Percentiles rank a stretch among this genome's conserved stretches.
These are phyloP conservation scores for Scheffersomyces coipomensis DNA, from an alignment of 805 yeast genomes.

Conservation along the genomic window DNA sequence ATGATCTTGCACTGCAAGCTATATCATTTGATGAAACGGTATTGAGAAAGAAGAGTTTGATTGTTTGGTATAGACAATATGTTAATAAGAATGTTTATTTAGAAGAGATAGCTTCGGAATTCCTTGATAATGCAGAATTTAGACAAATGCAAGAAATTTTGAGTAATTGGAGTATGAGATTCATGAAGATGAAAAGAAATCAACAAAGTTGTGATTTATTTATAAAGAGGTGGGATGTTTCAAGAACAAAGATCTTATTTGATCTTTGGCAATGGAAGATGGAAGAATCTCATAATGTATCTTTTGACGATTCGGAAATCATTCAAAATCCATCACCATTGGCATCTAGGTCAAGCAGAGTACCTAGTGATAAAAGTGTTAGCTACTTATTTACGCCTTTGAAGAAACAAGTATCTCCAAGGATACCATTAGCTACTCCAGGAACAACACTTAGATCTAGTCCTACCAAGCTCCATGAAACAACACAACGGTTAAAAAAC, in stretches of 20 bases:
- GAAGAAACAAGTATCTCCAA: conserved; percentile 18
- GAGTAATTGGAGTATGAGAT: conserved; percentile 36
- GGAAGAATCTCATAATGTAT: conserved; percentile 8
- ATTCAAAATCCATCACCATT: conserved; percentile 32
- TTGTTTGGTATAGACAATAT: conserved; percentile 35
- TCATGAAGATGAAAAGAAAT: conserved; percentile 31
- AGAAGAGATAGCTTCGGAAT: conserved; percentile 28
- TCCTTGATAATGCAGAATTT: conserved; percentile 26
- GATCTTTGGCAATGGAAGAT: conserved; percentile 37
- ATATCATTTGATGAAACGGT: conserved; percentile 14
- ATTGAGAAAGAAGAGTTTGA: conserved; percentile 23
- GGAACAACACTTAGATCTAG: conserved; percentile 22
- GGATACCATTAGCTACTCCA: conserved; percentile 19
- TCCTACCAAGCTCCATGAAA: conserved; percentile 37
- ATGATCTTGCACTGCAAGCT: conserved; percentile 10
- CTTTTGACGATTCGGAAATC: conserved; percentile 11
- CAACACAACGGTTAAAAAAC: conserved; percentile 32
- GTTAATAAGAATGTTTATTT: conserved; percentile 20
- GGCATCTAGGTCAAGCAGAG: conserved; percentile 17
- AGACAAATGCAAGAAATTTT: conserved; percentile 21
- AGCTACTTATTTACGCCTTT: conserved; percentile 36
- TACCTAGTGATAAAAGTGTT: conserved; percentile 4
- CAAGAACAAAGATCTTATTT: conserved; percentile 26
- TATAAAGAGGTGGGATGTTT: conserved; percentile 28
- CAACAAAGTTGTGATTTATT: conserved; percentile 35